Percentiles rank a stretch among this genome's conserved stretches.
Conservation (phyloP, 192 early-diverging fungal species). For the Coemansia sp. region DNA sequence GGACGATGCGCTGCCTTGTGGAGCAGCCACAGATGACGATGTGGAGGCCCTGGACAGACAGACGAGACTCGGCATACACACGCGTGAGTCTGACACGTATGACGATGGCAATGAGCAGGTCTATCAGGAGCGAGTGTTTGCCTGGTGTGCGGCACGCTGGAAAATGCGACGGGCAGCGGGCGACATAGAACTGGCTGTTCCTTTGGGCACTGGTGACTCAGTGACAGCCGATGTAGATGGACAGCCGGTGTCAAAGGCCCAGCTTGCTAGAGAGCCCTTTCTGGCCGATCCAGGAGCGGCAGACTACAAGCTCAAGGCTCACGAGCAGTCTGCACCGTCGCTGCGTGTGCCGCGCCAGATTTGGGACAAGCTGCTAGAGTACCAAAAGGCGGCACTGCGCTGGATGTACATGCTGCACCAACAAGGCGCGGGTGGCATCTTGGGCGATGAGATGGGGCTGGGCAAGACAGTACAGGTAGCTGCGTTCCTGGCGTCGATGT, state of each 20-base stretch:
- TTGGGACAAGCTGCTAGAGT: slow-evolving; percentile 76
- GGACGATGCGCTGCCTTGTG: background rate
- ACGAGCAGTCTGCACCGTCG: slow-evolving; percentile 18
- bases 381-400: slow-evolving; percentile 79
- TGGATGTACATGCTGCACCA: slow-evolving; percentile 91
- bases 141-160: slow-evolving; percentile 52
- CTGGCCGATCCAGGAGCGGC: slow-evolving; percentile 30
- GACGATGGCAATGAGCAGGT: slow-evolving; percentile 61
- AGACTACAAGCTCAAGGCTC: slow-evolving; percentile 28
- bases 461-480: slow-evolving; percentile 94
- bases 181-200: background rate
- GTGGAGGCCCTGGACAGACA: background rate
- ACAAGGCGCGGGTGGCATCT: slow-evolving; percentile 85
- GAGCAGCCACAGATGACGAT: background rate
- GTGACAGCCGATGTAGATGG: slow-evolving; percentile 1
- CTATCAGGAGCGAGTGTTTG: slow-evolving; percentile 51
- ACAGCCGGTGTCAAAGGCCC: background rate
- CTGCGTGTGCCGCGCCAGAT: slow-evolving; percentile 79
- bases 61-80: slow-evolving; percentile 10
- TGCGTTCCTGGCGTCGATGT: slow-evolving; percentile 76
- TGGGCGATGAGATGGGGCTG: slow-evolving; percentile 95
- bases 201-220: background rate
- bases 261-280: slow-evolving; percentile 40
- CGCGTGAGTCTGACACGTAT: slow-evolving; percentile 5
- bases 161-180: slow-evolving; percentile 14